A percentile compares a stretch with the other conserved stretches of the same genome.
Conservation (phyloP, 768 basidiomycete genomes). For the Tylopilus vinaceipallidus region DNA sequence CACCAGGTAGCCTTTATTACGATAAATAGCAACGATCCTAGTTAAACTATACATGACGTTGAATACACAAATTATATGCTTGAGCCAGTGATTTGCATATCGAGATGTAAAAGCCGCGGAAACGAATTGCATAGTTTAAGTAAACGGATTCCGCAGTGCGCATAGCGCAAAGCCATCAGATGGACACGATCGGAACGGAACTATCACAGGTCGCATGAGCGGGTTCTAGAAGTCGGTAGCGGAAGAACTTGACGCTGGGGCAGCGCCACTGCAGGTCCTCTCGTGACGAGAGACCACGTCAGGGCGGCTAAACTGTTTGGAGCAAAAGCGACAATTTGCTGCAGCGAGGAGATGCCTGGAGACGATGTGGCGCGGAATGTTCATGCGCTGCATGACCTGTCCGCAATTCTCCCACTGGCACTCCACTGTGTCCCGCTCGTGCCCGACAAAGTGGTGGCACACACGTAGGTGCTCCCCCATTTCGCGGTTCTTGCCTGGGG, state of each 20-base stretch:
- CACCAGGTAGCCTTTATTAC: neutral
- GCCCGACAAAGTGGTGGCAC: slow-evolving; percentile 23
- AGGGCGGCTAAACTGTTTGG: slow-evolving; percentile 24
- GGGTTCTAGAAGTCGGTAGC: slow-evolving; percentile 1
- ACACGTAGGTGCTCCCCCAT: slow-evolving; percentile 28
- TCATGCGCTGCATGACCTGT: slow-evolving; percentile 28
- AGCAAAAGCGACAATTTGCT: slow-evolving; percentile 23
- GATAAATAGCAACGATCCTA: no score
- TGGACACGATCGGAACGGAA: neutral
- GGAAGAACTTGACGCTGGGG: neutral
- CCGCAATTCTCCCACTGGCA: slow-evolving; percentile 27
- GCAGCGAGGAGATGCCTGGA: slow-evolving; percentile 26
- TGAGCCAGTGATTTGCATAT: slow-evolving; percentile 8
- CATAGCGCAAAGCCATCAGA: neutral
- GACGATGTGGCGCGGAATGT: slow-evolving; percentile 29
- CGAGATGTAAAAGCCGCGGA: slow-evolving; percentile 2
- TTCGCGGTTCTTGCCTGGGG: slow-evolving; percentile 30
- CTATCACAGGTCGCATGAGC: neutral
- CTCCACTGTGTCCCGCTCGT: slow-evolving; percentile 24
- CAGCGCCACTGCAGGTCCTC: slow-evolving; percentile 14
- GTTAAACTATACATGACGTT: slow-evolving; percentile 1
- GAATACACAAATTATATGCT: slow-evolving; percentile 11
- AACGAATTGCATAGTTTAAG: neutral
- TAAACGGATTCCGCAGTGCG: slow-evolving; percentile 1
- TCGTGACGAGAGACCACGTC: slow-evolving; percentile 30